Base-by-base conservation (phyloP, 345 rosid species). In the Citrus cavaleriei region DNA sequence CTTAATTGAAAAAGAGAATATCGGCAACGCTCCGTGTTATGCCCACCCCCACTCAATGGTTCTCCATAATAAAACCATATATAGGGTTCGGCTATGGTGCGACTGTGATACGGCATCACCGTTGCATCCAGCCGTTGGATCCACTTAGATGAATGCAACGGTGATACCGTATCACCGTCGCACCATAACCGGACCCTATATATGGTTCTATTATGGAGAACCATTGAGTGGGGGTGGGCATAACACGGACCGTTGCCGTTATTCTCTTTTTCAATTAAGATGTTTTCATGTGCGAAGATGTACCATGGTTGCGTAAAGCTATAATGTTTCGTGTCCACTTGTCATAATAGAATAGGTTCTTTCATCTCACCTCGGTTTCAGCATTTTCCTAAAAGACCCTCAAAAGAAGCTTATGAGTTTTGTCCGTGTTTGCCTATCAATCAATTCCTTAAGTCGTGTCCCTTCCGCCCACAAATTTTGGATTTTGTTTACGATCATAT, bases 121-220 rank as follows among this genome's bases (percentile, higher is more conserved):
- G 25, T 25, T 25, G 25, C 25, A 25, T 25, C 25, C 25, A 25
- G 25, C 0, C 25, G 25, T 25, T 25, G 25, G 25, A 25, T 25
- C 25, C 25, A 25, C 25, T 0, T 25, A 25, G 25, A 25, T 25
- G 0, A 0, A 2, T 28, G 3, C 30, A 30, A 30, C 30, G 0
- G 3, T 30, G 0, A 30, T 30, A 30, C 3, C 30, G 3, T 30
- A 30, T 30, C 4, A 30, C 32, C 0, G 0, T 30, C 3, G 32
- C 0, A 30, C 32, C 4, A 3, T 30, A 30, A 0, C 30, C 0
- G 0, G 0, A 30, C 0, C 30, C 0, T 30, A 30, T 30, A 30
- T 2, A 30, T 30, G 0, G 1, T 3, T 49, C 21, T 16, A 4
- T 51, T 1, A 37, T 16, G 0, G 55, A 3, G 55, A 6, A 16